A percentile compares a stretch with the other conserved stretches of the same genome.
Evolutionary conservation across 1,284 basidiomycete genomes (phyloP).

Genomic region (Fomitiporia mediterranea): DNA sequence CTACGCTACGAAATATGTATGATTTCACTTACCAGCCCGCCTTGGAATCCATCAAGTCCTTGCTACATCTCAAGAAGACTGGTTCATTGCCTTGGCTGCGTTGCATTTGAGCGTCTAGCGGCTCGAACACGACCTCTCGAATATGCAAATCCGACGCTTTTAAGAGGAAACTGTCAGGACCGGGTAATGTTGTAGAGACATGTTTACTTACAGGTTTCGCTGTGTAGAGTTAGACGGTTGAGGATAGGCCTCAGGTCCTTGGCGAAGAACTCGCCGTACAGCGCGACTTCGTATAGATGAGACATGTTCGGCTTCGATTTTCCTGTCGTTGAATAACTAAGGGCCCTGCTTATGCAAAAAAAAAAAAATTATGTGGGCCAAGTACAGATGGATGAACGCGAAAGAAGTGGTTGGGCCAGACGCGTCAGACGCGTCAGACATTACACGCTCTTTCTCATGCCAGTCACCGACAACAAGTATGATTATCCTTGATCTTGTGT

Average conservation of each 20-base stretch:
- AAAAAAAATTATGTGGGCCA: too few species aligned
- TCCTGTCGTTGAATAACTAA: too few species aligned
- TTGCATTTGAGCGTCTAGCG: slow-evolving; percentile 56
- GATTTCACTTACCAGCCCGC: slow-evolving; percentile 49
- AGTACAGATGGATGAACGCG: too few species aligned
- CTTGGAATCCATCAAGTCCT: slow-evolving; percentile 56
- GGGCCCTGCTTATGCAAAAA: too few species aligned
- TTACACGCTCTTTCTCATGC: too few species aligned
- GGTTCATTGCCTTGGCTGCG: slow-evolving; percentile 58
- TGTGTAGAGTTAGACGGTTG: slow-evolving; percentile 70
- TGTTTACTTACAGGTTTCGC: slow-evolving; percentile 44
- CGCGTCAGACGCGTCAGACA: too few species aligned
- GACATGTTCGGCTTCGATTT: slow-evolving; percentile 23
- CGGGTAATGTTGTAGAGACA: slow-evolving; percentile 38
- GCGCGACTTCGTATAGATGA: slow-evolving; percentile 69
- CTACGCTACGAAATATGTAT: neutral
- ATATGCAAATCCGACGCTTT: slow-evolving; percentile 56
- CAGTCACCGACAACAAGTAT: too few species aligned
- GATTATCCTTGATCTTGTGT: too few species aligned
- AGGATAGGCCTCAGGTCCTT: slow-evolving; percentile 60
- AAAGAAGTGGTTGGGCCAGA: too few species aligned
- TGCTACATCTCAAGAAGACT: slow-evolving; percentile 65
- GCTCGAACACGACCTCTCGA: slow-evolving; percentile 71
- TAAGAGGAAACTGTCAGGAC: too few species aligned
- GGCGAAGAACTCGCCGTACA: slow-evolving; percentile 68